phyloP scores from a whole-genome alignment of 2,329 filamentous ascomycete species.

The Achaetomium macrosporum region DNA sequence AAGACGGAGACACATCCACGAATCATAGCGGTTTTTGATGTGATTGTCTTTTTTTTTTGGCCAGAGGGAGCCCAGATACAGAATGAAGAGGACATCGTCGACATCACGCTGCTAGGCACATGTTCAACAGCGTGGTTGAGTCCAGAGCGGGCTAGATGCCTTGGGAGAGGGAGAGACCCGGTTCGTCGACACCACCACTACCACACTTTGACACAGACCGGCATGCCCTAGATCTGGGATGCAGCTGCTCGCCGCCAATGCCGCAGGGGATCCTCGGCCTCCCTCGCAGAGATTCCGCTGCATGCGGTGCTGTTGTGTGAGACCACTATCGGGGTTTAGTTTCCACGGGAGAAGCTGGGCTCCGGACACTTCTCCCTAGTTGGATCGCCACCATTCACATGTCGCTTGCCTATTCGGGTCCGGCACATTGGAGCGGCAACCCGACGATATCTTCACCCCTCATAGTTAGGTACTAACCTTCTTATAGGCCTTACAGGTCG shows the following conservation, averaged over 20 bases:
- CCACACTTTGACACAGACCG: neutral
- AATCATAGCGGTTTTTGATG: too few species aligned
- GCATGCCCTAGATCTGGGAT: neutral
- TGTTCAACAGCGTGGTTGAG: neutral
- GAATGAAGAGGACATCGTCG: too few species aligned
- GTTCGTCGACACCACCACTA: neutral
- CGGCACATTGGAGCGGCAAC: neutral
- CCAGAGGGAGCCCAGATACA: too few species aligned
- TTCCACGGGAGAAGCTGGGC: neutral
- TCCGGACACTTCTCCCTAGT: neutral
- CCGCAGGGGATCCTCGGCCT: neutral
- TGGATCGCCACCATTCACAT: neutral
- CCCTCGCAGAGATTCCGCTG: neutral
- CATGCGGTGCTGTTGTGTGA: neutral
- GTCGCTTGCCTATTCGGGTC: too few species aligned
- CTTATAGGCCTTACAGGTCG: neutral
- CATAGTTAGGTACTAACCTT: neutral
- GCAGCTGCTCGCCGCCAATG: neutral
- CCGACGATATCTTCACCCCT: neutral
- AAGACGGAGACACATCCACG: too few species aligned
- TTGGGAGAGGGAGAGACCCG: neutral
- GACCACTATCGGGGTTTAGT: neutral
- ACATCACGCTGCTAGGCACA: neutral
- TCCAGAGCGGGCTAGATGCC: too few species aligned
- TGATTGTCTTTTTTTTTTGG: too few species aligned